These are phyloP conservation scores for Dacryopinax primogenitus DNA, from an alignment of 768 basidiomycete genomes.

Conservation along the genomic window DNA sequence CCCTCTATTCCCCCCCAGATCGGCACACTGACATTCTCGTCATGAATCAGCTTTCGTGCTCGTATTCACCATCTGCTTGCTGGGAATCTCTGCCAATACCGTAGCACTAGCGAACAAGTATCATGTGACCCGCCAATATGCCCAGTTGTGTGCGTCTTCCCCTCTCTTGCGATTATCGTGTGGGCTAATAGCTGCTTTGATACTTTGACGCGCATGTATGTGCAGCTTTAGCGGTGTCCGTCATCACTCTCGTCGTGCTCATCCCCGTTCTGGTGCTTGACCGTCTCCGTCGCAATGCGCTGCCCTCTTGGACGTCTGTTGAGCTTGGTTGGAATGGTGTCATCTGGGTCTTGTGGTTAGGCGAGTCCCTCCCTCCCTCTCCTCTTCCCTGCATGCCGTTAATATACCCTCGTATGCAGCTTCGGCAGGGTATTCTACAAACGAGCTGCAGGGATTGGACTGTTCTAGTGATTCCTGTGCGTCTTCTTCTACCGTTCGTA, in stretches of 20 bases:
- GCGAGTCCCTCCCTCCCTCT: background rate
- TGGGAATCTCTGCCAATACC: background rate
- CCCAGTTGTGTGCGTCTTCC: background rate
- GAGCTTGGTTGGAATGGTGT: constrained; percentile 6
- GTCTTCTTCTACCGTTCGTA: background rate
- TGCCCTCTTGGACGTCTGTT: background rate
- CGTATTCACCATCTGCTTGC: background rate
- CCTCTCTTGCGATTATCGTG: background rate
- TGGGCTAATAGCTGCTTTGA: background rate
- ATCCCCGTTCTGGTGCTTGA: background rate
- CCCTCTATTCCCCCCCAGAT: background rate
- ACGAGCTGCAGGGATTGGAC: background rate
- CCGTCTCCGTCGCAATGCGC: background rate
- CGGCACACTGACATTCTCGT: background rate
- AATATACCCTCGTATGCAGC: background rate
- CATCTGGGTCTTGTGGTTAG: background rate
- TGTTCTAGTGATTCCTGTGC: background rate
- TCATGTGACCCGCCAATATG: background rate
- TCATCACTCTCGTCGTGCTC: background rate
- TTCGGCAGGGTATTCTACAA: background rate
- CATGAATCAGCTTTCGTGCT: background rate
- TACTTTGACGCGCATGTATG: background rate
- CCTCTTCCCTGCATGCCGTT: background rate
- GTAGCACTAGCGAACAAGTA: background rate
- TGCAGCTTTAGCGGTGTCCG: background rate